Base-by-base conservation (phyloP, 2,329 filamentous ascomycete genomes). In the Curvularia sp. region DNA sequence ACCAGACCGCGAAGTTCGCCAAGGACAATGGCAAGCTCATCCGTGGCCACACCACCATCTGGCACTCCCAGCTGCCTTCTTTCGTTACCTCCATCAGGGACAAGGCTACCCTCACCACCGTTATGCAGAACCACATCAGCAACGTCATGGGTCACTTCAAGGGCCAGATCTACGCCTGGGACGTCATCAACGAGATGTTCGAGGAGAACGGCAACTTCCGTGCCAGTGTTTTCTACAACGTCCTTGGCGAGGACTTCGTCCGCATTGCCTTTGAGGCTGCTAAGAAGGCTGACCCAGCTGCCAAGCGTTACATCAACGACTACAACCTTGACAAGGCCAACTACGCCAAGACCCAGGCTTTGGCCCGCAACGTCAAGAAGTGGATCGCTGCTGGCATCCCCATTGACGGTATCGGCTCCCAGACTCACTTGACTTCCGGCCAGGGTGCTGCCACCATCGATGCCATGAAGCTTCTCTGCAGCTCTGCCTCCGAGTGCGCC, bases 301-400 rank as follows among this genome's bases (percentile, higher is more conserved):
- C 87, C 5, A 89, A 88, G 79, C 80, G 92, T 39, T 93, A 91
- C 80, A 90, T 92, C 79, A 93, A 92, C 75, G 89, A 93, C 70
- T 83, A 82, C 74, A 83, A 81, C 79, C 83, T 90, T 48, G 88
- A 90, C 77, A 79, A 75, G 30, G 83, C 88, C 10, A 82, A 66
- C 63, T 82, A 83, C 66, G 80, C 83, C 62, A 92, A 93, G 80
- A 81, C 81, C n/a, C 78, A 77, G 13, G 81, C 77, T 46, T 85
- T 89, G 79, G 79, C 85, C 18, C 74, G 70, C 22, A 81, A 88
- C 70, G 88, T 92, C 69, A 85, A 86, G 75, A 84, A 86, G 71
- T 90, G 88, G 88, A 72, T 86, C 57, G 80, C 82, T 0, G 81
- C 80, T 1, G 89, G 88, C 46, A 77, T 88, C 26, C 87, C 86